Percentiles rank a stretch among this genome's conserved stretches.
Evolutionary conservation across 345 rosid genomes (phyloP).

Genomic region (Raphanus raphanistrum): DNA sequence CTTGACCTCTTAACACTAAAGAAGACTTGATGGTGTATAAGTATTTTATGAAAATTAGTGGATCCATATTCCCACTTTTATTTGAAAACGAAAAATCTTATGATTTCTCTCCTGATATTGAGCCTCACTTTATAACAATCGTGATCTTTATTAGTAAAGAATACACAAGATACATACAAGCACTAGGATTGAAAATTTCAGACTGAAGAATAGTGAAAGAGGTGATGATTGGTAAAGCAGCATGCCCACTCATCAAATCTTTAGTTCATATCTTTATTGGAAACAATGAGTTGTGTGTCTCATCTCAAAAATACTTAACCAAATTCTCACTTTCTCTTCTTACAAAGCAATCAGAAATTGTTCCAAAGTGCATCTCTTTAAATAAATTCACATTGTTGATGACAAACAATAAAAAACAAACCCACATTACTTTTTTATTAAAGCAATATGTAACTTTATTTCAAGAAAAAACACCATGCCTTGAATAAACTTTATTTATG

Average conservation of each 20-base stretch:
- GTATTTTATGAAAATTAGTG: constrained; percentile 16
- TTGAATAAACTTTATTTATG: constrained; percentile 6
- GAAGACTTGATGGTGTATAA: background rate
- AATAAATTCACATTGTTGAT: constrained; percentile 13
- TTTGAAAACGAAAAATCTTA: background rate
- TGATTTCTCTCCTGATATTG: constrained; percentile 24
- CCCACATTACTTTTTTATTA: constrained; percentile 6
- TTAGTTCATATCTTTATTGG: constrained; percentile 33
- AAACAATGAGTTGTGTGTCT: constrained; percentile 36
- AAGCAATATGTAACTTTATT: constrained; percentile 33
- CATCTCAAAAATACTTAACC: constrained; percentile 29
- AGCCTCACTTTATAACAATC: constrained; percentile 13
- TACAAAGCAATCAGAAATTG: constrained; percentile 42
- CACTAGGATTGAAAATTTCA: constrained; percentile 23
- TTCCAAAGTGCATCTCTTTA: constrained; percentile 35
- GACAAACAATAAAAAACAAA: constrained; percentile 1
- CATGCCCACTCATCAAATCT: constrained; percentile 34
- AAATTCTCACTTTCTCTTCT: constrained; percentile 49
- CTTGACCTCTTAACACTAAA: background rate
- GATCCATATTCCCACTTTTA: constrained; percentile 13
- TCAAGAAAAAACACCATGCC: constrained; percentile 15
- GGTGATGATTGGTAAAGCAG: constrained; percentile 42
- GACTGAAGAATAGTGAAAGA: constrained; percentile 13
- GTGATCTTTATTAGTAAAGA: constrained; percentile 1
- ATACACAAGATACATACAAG: constrained; percentile 22